phyloP scores from a whole-genome alignment of 202 grass and related monocot species.

The Setaria viridis region DNA sequence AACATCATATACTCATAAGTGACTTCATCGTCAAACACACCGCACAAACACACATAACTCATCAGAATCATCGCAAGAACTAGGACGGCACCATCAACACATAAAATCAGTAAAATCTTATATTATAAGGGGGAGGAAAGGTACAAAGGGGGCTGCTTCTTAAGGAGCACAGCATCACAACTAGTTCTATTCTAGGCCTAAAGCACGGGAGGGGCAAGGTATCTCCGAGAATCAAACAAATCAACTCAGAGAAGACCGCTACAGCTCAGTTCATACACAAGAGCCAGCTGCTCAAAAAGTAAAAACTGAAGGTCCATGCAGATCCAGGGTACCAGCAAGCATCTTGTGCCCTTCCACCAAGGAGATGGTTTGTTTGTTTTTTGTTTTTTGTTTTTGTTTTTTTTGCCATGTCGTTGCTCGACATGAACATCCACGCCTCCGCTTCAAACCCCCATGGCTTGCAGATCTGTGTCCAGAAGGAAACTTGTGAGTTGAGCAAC shows the following conservation, averaged over 20 bases:
- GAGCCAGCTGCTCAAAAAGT: slow-evolving; percentile 13
- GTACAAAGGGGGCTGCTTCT: slow-evolving; percentile 28
- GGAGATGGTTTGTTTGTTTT: background rate
- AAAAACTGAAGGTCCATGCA: slow-evolving; percentile 12
- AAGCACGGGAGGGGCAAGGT: background rate
- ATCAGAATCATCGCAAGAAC: background rate
- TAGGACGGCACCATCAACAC: background rate
- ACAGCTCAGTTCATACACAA: slow-evolving; percentile 36
- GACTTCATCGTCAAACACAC: background rate
- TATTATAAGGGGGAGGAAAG: slow-evolving; percentile 26
- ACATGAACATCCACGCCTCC: slow-evolving; percentile 25
- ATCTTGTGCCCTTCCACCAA: background rate
- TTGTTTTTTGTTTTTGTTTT: background rate
- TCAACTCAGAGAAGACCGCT: slow-evolving; percentile 4
- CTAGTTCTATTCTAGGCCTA: slow-evolving; percentile 52
- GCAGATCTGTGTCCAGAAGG: slow-evolving; percentile 59
- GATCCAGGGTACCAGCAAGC: slow-evolving; percentile 6
- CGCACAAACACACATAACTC: background rate
- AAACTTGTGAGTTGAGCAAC: slow-evolving; percentile 59
- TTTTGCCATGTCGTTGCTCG: slow-evolving; percentile 28
- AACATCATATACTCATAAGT: background rate
- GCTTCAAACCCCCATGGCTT: slow-evolving; percentile 9
- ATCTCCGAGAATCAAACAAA: slow-evolving; percentile 21
- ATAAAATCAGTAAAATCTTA: slow-evolving; percentile 17
- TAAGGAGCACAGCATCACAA: slow-evolving; percentile 17